A percentile compares a stretch with the other conserved stretches of the same genome.
Conservation (phyloP, 495 filamentous ascomycete genomes). For the Pyrenula aspistea region DNA sequence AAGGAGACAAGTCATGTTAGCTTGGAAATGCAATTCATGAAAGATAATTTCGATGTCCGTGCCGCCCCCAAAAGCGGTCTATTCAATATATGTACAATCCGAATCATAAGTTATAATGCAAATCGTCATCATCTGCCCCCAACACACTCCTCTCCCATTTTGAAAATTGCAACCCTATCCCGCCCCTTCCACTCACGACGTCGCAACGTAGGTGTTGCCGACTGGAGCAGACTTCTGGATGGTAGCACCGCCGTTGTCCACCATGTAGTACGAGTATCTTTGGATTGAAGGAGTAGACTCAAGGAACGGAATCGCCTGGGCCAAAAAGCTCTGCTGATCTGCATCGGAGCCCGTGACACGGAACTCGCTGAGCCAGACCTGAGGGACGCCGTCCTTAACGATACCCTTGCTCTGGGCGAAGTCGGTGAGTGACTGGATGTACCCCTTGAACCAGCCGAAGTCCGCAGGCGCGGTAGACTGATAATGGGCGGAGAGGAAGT, state of each 20-base stretch:
- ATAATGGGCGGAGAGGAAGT: conserved; percentile 61
- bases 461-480: conserved; percentile 35
- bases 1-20: too few relatives aligned
- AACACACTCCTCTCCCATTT: neutral
- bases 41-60: too few relatives aligned
- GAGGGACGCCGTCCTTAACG: conserved; percentile 20
- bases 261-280: conserved; percentile 74
- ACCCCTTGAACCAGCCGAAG: conserved; percentile 41
- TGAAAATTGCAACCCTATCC: neutral
- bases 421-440: conserved; percentile 39
- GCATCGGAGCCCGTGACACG: conserved; percentile 26
- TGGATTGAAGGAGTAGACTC: conserved; percentile 53
- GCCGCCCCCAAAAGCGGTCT: neutral
- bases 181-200: neutral
- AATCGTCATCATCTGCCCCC: neutral
- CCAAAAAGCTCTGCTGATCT: conserved; percentile 40
- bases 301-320: conserved; percentile 47
- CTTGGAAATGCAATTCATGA: too few relatives aligned
- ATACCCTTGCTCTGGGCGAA: conserved; percentile 25
- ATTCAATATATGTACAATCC: neutral
- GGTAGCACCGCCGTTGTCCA: neutral
- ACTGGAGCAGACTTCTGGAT: neutral
- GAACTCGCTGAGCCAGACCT: conserved; percentile 80
- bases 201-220: neutral
- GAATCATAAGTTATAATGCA: neutral